These are phyloP conservation scores for Leucaena leucocephala DNA, from an alignment of 306 rosid species.

Conservation along the genomic window DNA sequence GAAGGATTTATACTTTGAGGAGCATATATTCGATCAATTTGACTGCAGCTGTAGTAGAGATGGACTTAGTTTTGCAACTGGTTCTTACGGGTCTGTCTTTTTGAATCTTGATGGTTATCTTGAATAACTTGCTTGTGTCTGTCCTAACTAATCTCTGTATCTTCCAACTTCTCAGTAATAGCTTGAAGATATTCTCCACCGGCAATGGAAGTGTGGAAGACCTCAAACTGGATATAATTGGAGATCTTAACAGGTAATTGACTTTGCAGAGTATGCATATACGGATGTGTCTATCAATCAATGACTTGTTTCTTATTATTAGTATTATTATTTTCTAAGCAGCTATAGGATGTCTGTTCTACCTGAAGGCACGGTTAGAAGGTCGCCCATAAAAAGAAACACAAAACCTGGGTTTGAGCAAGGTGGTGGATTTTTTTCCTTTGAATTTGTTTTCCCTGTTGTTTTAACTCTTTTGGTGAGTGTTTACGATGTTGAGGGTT, in stretches of 20 bases:
- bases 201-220: constrained; percentile 54
- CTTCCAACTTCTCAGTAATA: constrained; percentile 51
- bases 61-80: constrained; percentile 69
- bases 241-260: background rate
- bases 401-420: constrained; percentile 55
- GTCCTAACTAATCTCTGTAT: constrained; percentile 6
- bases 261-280: background rate
- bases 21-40: constrained; percentile 68
- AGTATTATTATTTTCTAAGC: background rate
- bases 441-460: too few species aligned
- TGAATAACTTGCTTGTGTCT: constrained; percentile 15
- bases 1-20: constrained; percentile 60
- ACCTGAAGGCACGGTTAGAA: constrained; percentile 50
- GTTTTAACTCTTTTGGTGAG: background rate
- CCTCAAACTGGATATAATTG: constrained; percentile 50
- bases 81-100: constrained; percentile 62
- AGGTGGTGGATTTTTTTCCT: constrained; percentile 34
- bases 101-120: background rate
- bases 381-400: constrained; percentile 59
- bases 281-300: background rate
- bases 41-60: constrained; percentile 69
- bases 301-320: background rate
- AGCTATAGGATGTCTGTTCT: constrained; percentile 41
- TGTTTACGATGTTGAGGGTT: background rate
- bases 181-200: constrained; percentile 52